phyloP scores from a whole-genome alignment of 164 flowering plant species.

The Vitis cinerea region DNA sequence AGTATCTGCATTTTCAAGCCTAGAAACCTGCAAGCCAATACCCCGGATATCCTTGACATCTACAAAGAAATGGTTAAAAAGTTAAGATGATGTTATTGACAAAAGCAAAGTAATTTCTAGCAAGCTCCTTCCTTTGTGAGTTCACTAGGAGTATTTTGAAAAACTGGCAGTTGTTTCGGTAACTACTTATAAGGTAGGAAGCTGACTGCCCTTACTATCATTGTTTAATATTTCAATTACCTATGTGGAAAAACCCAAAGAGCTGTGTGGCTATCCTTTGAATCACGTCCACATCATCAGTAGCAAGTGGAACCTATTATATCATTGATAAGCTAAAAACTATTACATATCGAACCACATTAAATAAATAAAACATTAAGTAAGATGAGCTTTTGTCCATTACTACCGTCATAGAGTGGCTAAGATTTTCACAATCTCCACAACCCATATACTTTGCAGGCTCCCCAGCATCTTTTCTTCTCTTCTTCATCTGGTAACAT shows the following conservation, averaged over 20 bases:
- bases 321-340: not conserved
- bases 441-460: conserved; percentile 90
- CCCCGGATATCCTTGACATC: conserved; percentile 90
- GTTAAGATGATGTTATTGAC: not conserved
- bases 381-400: no score
- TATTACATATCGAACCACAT: not conserved
- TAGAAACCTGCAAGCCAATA: conserved; percentile 85
- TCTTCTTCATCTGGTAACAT: conserved; percentile 67
- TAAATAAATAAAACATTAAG: not conserved
- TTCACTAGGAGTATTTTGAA: not conserved
- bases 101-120: not conserved
- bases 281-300: conserved; percentile 77
- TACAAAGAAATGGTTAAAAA: conserved; percentile 14
- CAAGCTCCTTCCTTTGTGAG: not conserved
- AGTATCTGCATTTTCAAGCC: conserved; percentile 68
- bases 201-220: no score
- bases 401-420: conserved; percentile 81
- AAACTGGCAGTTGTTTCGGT: not conserved
- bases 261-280: conserved; percentile 79
- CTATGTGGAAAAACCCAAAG: conserved; percentile 67
- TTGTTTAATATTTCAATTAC: conserved; percentile 25
- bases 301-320: conserved; percentile 80
- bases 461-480: conserved; percentile 77
- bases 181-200: no score
- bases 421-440: conserved; percentile 93